A percentile compares a stretch with the other conserved stretches of the same genome.
Conservation (phyloP, 78 protist species). For the Pigoraptor vietnamica region DNA sequence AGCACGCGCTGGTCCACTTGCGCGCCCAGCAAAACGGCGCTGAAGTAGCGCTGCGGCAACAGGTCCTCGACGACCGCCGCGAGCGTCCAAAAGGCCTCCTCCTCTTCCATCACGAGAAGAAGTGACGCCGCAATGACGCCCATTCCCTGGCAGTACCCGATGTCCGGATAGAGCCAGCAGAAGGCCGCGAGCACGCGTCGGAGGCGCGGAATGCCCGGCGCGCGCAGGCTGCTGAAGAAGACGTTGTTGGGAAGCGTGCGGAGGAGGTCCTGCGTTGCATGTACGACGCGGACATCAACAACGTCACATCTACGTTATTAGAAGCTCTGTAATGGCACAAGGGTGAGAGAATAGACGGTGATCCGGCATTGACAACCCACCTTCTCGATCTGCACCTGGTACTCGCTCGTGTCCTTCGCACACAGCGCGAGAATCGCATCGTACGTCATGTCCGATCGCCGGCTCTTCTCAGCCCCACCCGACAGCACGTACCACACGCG, state of each 20-base stretch:
- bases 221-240: neutral
- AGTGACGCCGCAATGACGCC: neutral
- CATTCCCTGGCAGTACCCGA: conserved; percentile 15
- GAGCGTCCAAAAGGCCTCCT: neutral
- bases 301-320: neutral
- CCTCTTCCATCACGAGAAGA: neutral
- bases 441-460: neutral
- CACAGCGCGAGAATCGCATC: neutral
- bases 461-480: neutral
- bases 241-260: neutral
- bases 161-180: neutral
- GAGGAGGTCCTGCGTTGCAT: neutral
- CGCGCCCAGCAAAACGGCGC: neutral
- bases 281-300: neutral
- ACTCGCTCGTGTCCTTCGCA: conserved; percentile 1
- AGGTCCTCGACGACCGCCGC: neutral
- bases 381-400: neutral
- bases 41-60: neutral
- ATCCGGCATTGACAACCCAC: no score
- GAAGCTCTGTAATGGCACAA: no score
- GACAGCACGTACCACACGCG: neutral
- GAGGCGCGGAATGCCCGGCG: neutral
- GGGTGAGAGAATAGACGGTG: no score
- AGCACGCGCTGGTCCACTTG: conserved; percentile 7
- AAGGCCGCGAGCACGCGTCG: neutral